Base-by-base conservation (phyloP, 2,329 filamentous ascomycete genomes). In the Aaosphaeria arxii region DNA sequence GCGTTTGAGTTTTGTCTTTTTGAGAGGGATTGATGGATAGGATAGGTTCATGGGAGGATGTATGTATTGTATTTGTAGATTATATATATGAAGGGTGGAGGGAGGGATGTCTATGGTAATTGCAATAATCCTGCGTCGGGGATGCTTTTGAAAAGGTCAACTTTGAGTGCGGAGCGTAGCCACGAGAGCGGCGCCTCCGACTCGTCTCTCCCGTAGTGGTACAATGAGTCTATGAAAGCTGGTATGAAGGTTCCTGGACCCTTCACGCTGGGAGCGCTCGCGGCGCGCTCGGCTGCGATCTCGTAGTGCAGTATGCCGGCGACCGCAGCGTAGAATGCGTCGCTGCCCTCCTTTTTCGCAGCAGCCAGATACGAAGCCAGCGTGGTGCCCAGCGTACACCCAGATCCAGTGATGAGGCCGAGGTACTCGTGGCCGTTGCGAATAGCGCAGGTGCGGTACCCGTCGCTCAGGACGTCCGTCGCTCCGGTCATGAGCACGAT, bases 231-330 rank as follows among this genome's bases (percentile, higher is more conserved):
- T 39, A 96, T 73, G 62, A 96, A 91, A 0, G 86, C 86, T 0
- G 90, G 87, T 9, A 95, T 84, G 74, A 96, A 96, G 1, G 85
- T 89, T 0, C 92, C 92, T 0, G 92, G 91, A 0, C 92, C 92
- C 49, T 76, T 77, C 3, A 94, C 89, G 53, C 85, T 79, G 0
- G 73, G 69, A 45, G 83, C 73, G 6, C 51, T 50, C 2, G 75
- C 79, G n/a, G 83, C 83, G n/a, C 73, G 71, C 72, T 92, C 86
- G 0, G 89, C 88, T 1, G 85, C 85, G 54, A 88, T 80, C 66
- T 94, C 91, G 64, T 87, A 96, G 66, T 90, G 81, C 55, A 94
- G 67, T 13, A 95, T 71, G 0, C 79, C 91, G 0, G 89, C 84
- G 1, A 95, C 66, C 0, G 85, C 82, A 4, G 89, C 89, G 1